Percentiles rank a stretch among this genome's conserved stretches.
phyloP scores from a whole-genome alignment of 225 moss, liverwort and hornwort species.

The Rhytidiadelphus loreus region DNA sequence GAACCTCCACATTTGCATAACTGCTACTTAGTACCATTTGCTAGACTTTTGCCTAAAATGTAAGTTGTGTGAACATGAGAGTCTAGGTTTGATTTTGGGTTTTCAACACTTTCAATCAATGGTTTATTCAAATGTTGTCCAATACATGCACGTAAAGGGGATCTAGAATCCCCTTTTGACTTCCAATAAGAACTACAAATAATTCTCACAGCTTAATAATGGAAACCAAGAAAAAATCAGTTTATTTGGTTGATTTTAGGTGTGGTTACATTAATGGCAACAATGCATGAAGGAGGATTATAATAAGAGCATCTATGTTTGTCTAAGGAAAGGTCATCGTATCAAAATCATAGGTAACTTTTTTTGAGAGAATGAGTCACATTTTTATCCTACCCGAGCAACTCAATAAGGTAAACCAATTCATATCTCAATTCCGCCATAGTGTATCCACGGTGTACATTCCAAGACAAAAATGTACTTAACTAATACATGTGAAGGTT shows the following conservation, averaged over 20 bases:
- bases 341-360: neutral
- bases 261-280: too few species aligned
- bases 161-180: neutral
- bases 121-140: neutral
- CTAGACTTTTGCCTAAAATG: neutral
- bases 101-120: neutral
- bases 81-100: fast-evolving
- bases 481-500: fast-evolving
- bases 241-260: neutral
- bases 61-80: neutral
- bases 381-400: fast-evolving
- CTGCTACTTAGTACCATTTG: too few species aligned
- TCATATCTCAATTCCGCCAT: neutral
- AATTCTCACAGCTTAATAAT: fast-evolving
- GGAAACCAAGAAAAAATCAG: fast-evolving
- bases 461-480: neutral
- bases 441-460: too few species aligned
- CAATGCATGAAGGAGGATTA: neutral
- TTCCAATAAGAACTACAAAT: neutral
- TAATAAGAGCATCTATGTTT: neutral
- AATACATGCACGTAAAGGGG: fast-evolving
- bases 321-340: fast-evolving
- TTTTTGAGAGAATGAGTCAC: neutral
- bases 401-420: neutral
- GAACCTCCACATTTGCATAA: neutral